Base-by-base conservation (phyloP, 2,329 filamentous ascomycete species). In the Drechmeria coniospora region DNA sequence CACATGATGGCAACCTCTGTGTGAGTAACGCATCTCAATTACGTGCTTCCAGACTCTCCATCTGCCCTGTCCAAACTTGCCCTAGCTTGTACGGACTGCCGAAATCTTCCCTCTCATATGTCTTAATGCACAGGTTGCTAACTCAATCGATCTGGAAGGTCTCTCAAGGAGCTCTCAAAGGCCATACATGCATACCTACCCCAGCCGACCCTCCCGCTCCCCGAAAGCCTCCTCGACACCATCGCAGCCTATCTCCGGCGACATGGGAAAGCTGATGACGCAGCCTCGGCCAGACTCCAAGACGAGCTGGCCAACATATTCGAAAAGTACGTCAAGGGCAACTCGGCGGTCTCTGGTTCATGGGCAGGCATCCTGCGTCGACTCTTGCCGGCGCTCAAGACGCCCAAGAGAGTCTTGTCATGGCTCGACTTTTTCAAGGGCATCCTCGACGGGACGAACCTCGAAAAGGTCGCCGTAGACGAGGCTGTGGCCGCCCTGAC, bases 241-340 rank as follows among this genome's bases (percentile, higher is more conserved):
- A 73, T 86, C 36, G 63, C 74, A 30, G 58, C 57, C 33, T 87
- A 82, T 51, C 60, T 82, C 27, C 66, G 74, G 25, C 74, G 72
- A 42, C 72, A 81, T 46, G 57, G 68, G 31, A 66, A 68, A 39
- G 65, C 70, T 36, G 79, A 86, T 42, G 77, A 82, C 28, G 54
- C 63, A 31, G 63, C 72, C 22, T 65, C 72, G n/a, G 76, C 81
- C 38, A 71, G 74, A 32, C 61, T 84, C 27, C 73, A 83, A 35
- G 78, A 83, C 22, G 79, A 84, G 40, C 62, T 90, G 6, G 56
- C 76, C 22, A 52, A 61, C 15, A 63, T 81, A 29, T 83, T 76
- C 54, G 62, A 74, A 32, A 73, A 67, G 42, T 60, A 70, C 37
- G 68, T 86, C 33, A 59, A 61, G 15, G 63, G 64, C 19, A 59